Evolutionary conservation across 768 basidiomycete genomes (phyloP), one percentile per base, ranked within the genome.

Genomic region (Coprinopsis sp.): DNA sequence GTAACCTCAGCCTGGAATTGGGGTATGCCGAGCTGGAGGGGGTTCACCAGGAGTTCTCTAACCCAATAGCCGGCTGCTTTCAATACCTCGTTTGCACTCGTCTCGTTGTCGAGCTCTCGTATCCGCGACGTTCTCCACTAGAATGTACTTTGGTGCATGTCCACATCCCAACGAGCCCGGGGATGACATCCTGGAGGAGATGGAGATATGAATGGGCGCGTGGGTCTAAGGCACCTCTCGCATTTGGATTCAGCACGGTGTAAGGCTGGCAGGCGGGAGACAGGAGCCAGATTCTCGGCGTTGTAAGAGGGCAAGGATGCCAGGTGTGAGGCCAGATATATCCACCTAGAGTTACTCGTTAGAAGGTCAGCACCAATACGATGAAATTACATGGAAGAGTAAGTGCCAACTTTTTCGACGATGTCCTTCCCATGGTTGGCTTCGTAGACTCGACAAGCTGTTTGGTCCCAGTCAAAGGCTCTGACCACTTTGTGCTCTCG

Each of bases 181-280:
- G 86, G 0, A 91, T 68, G 19, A 91, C 71, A 21, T 62, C 59
- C 49, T 77, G 70, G 33, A 89, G 68, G 30, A 91, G 73, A 60
- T 86, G 80, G 18, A 89, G 69, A 61, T 91, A 91, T 0, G 85
- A 87, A 50, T 72, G 71, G 6, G 87, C 87, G 12, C 87, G 78
- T 10, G 87, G 84, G 65, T 91, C 89, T 10, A 65, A 64, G 6
- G 74, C 77, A 8, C 84, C 87, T 66, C 82, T 82, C 7, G 84
- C 83, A 12, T 73, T 68, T 3, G 85, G 81, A 56, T 87, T 89
- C 42, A 91, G 66, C 2, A 87, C 77, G 0, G 89, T 90, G 56
- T 90, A 91, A 0, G 89, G 89, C 57, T 91, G 88, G 60, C 88
- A 91, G 6, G 87, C 79, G 4, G 88, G 89, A 0, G 88, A 90